These are phyloP conservation scores for Tremella yokohamensis DNA, from an alignment of 768 basidiomycete genomes.

Conservation along the genomic window DNA sequence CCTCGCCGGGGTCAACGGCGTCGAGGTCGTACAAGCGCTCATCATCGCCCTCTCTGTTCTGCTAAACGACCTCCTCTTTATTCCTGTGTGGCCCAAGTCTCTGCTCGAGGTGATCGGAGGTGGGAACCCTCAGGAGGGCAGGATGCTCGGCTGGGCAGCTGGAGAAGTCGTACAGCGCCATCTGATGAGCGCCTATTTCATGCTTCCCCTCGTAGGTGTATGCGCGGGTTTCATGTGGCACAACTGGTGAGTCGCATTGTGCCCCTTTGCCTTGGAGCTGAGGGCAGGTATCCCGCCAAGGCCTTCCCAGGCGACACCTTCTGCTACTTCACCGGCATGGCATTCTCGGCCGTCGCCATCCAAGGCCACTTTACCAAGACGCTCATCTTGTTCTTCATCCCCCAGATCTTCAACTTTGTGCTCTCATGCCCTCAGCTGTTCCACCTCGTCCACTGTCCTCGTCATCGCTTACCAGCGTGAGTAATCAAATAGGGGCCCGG, in stretches of 20 bases:
- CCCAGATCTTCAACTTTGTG: constrained; percentile 96
- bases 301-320: constrained; percentile 95
- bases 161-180: constrained; percentile 83
- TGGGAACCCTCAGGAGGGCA: constrained; percentile 41
- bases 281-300: constrained; percentile 85
- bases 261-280: not conserved
- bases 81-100: constrained; percentile 60
- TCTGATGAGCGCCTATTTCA: constrained; percentile 93
- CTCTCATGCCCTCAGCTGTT: constrained; percentile 93
- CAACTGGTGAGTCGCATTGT: constrained; percentile 69
- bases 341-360: constrained; percentile 95
- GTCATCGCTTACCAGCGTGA: constrained; percentile 87
- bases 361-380: constrained; percentile 98
- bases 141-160: constrained; percentile 39
- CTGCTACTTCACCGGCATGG: constrained; percentile 97
- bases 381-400: constrained; percentile 89
- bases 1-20: constrained; percentile 93
- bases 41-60: constrained; percentile 87
- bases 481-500: constrained; percentile 26
- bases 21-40: constrained; percentile 88
- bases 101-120: constrained; percentile 19
- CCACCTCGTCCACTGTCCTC: constrained; percentile 85
- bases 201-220: constrained; percentile 88
- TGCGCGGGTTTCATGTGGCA: constrained; percentile 88
- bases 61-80: constrained; percentile 85